Evolutionary conservation across 352 stramenopile genomes (phyloP).

Genomic region (Proteromonas lacertae): DNA sequence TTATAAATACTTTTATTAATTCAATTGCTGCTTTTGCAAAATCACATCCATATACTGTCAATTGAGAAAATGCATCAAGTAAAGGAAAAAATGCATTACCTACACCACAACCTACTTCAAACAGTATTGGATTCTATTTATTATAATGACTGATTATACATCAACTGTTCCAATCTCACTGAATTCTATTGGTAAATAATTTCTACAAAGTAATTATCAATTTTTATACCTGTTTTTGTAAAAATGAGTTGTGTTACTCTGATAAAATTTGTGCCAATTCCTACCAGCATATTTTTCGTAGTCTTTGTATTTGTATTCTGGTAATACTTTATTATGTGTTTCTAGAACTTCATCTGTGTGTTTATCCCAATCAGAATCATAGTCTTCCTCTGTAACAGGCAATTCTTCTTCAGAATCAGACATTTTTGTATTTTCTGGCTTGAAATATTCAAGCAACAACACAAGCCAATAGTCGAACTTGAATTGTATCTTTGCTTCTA

Average conservation of each 20-base stretch:
- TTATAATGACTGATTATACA: background rate
- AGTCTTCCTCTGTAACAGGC: too few relatives aligned
- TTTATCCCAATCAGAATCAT: too few relatives aligned
- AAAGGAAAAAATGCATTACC: slow-evolving; percentile 67
- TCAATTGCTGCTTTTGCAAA: slow-evolving; percentile 54
- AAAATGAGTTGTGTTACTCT: slow-evolving; percentile 55
- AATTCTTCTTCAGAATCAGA: too few relatives aligned
- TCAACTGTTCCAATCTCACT: slow-evolving; percentile 22
- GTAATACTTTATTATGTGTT: background rate
- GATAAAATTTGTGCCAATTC: slow-evolving; percentile 72
- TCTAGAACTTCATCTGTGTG: background rate
- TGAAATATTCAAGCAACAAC: too few relatives aligned
- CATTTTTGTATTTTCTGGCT: too few relatives aligned
- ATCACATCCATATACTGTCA: slow-evolving; percentile 52
- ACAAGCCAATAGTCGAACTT: too few relatives aligned
- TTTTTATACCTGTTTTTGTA: slow-evolving; percentile 75
- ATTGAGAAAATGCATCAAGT: slow-evolving; percentile 40
- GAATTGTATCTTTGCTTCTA: too few relatives aligned
- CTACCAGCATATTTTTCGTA: slow-evolving; percentile 34
- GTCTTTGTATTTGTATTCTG: slow-evolving; percentile 15
- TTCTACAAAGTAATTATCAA: too few relatives aligned
- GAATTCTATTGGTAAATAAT: slow-evolving; percentile 65
- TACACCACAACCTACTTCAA: slow-evolving; percentile 72
- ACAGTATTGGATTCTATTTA: slow-evolving; percentile 8
- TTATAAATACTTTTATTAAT: slow-evolving; percentile 27